Base-by-base conservation (phyloP, 257 asterid genomes). In the Forsythia viridissima region DNA sequence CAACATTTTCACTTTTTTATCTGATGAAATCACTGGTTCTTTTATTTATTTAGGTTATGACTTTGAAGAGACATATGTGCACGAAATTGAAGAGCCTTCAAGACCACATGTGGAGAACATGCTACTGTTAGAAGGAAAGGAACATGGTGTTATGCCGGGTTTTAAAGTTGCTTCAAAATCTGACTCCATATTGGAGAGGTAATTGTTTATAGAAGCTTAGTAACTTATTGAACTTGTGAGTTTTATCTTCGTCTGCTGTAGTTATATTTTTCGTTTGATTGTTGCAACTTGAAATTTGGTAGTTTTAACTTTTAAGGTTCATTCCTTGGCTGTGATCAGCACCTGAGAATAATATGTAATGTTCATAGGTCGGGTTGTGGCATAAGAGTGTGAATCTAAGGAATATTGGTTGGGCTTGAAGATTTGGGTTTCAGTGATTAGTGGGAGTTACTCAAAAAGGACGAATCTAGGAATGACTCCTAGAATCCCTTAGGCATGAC, bases 61-160 rank as follows among this genome's bases (percentile, higher is more conserved):
- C 73, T 88, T 92, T 80, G 93, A 89, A 89, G 97, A 87, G 74
- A 85, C 85, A 37, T 87, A 89, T 78, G 89, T 93, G 76, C 96
- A 93, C 84, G 97, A 95, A 78, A 85, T 90, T 79, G 99, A 95
- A 80, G 99, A 93, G 77, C 93, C 97, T 82, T 81, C 96, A 77
- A 79, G 77, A 80, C 90, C 81, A 48, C 88, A 84, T 70, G 77
- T 73, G 72, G 90, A 86, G 76, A 84, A 82, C 84, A 82, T 86
- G 86, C 91, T 89, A 80, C 82, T 88, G 85, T 79, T 90, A 85
- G 91, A 87, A 79, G 87, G 73, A 78, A 88, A 84, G 86, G 86
- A 86, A 79, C 85, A 83, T 20, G 97, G 80, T 82, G 84, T 85
- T 88, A 87, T 94, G 76, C 86, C 86, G 75, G 98, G 97, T 36